A percentile compares a stretch with the other conserved stretches of the same genome.
phyloP scores from a whole-genome alignment of 305 asterid species.

The Rubia peregrina region DNA sequence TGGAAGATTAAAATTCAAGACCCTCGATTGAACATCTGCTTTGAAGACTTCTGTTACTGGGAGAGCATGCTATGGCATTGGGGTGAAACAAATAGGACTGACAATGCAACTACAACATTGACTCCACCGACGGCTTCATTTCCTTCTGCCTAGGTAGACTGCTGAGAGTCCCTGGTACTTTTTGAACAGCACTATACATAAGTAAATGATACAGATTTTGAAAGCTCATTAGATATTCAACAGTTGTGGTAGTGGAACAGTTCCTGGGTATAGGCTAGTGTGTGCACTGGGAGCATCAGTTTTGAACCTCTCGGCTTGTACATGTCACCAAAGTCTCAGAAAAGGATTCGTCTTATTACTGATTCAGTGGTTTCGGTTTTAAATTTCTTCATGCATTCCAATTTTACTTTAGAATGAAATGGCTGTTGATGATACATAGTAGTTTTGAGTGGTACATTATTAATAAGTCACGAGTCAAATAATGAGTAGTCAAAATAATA shows the following conservation, averaged over 20 bases:
- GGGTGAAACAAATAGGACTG: slow-evolving; percentile 88
- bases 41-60: slow-evolving; percentile 83
- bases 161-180: not conserved
- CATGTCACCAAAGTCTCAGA: not conserved
- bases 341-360: not conserved
- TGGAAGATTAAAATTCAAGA: slow-evolving; percentile 67
- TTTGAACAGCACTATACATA: not conserved
- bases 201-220: slow-evolving; percentile 22
- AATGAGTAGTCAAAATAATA: too few relatives aligned
- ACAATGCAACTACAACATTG: slow-evolving; percentile 39
- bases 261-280: not conserved
- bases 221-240: not conserved
- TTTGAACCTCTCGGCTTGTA: not conserved
- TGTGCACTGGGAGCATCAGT: not conserved
- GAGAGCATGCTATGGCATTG: slow-evolving; percentile 94
- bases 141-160: not conserved
- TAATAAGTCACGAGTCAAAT: too few relatives aligned
- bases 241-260: not conserved
- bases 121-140: slow-evolving; percentile 32
- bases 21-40: slow-evolving; percentile 49
- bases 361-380: not conserved
- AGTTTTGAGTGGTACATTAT: too few relatives aligned
- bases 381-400: not conserved
- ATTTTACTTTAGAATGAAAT: not conserved
- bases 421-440: not conserved